Percentiles rank a stretch among this genome's conserved stretches.
Conservation (phyloP, 176 grass and related monocot species). For the Alopecurus myosuroides region DNA sequence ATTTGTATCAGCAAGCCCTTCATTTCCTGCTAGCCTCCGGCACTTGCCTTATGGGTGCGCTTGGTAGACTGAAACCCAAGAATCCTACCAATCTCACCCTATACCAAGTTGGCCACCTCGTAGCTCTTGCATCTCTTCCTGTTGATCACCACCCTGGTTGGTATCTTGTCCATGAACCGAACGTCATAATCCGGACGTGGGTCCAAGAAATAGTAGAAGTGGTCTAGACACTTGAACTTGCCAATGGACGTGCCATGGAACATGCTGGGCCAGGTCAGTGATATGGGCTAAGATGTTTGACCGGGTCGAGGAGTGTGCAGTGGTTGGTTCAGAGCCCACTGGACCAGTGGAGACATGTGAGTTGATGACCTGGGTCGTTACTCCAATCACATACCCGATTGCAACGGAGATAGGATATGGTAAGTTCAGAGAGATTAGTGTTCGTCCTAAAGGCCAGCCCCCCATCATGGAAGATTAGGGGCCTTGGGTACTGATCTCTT, state of each 20-base stretch:
- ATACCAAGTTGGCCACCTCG: conserved; percentile 66
- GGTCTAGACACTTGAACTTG: conserved; percentile 55
- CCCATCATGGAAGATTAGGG: conserved; percentile 86
- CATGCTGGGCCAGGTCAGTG: conserved; percentile 54
- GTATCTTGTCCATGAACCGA: conserved; percentile 55
- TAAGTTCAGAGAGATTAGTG: conserved; percentile 45
- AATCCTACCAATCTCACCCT: conserved; percentile 45
- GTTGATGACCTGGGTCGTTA: conserved; percentile 38
- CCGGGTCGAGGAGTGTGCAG: conserved; percentile 67
- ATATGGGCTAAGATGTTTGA: conserved; percentile 68
- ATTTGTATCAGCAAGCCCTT: conserved; percentile 37
- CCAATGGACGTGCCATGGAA: conserved; percentile 71
- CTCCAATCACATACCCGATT: conserved; percentile 31
- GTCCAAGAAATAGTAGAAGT: conserved; percentile 85
- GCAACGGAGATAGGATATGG: conserved; percentile 46
- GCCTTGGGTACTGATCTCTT: conserved; percentile 46
- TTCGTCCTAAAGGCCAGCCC: conserved; percentile 75
- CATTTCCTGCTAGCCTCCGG: conserved; percentile 53
- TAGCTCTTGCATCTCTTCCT: conserved; percentile 31
- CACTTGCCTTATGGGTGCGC: conserved; percentile 76
- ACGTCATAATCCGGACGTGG: conserved; percentile 45
- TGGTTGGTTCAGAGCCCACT: conserved; percentile 39
- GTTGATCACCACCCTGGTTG: conserved; percentile 8
- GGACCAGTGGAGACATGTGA: neutral
- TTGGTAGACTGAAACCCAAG: conserved; percentile 58